Evolutionary conservation across 2,329 filamentous ascomycete species (phyloP), one percentile per base, ranked within the genome.

Genomic region (Fusarium piperis): DNA sequence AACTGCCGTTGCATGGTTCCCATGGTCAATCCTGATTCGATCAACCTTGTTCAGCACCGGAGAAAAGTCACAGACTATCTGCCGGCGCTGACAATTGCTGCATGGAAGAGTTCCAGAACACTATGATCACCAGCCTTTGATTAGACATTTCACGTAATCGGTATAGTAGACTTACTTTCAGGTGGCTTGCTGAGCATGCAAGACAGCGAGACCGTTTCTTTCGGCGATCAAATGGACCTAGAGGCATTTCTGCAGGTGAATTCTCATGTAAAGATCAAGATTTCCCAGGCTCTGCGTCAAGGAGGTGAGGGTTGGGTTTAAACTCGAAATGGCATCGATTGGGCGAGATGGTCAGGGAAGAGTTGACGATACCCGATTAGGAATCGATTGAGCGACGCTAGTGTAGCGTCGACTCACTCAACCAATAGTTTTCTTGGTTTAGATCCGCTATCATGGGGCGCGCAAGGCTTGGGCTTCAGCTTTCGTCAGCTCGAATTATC

Each of bases 151-250:
- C 8, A 20, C 41, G 12, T 18, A 44, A 16, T 44, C 20, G 15
- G 16, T 23, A 16, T 8, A 35, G 20, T 8, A 39, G 39, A 13
- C 48, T 44, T 11, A 79, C 80, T 70, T 81, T 82, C 10, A 81
- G 71, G 62, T 82, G 80, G 56, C 79, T 79, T 26, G 62, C 53
- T 4, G 74, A 72, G 46, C 80, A 82, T 6, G 70, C 59, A 26
- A 70, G 56, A 33, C 80, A 82, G 12, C 80, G 75, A 3, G 76
- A 81, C 32, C 77, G 72, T 59, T 74, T 79, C 52, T 72, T 78
- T 3, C 80, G 77, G 2, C 72, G 52, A 57, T 82, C 81, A 36
- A 81, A 82, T 2, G 79, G 80, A 0, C 80, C 80, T 1, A 80
- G 38, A 28, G 73, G 68, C 78, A 80, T 80, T 8, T 58, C 66